A percentile compares a stretch with the other conserved stretches of the same genome.
phyloP scores from a whole-genome alignment of 2,329 filamentous ascomycete species.

The Neoarthrinium moseri region DNA sequence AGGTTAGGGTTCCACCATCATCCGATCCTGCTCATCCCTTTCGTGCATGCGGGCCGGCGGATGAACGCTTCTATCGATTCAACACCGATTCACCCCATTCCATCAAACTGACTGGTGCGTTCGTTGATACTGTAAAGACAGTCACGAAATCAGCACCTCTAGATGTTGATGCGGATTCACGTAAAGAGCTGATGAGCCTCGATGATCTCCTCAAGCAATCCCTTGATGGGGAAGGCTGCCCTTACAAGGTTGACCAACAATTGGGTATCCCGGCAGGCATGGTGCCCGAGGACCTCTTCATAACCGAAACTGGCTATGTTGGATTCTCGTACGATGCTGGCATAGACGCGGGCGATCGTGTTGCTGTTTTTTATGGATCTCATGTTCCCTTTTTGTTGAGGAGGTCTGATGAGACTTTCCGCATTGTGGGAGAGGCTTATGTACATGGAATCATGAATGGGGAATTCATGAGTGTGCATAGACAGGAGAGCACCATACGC shows the following conservation, averaged over 20 bases:
- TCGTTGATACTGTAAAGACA: not conserved
- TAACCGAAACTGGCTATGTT: not conserved
- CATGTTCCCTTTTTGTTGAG: not conserved
- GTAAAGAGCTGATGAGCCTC: not conserved
- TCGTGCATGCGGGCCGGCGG: constrained; percentile 2
- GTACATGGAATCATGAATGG: constrained; percentile 7
- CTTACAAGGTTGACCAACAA: not conserved
- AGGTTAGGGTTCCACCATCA: not conserved
- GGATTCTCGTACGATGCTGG: not conserved
- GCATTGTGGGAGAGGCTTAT: constrained; percentile 2
- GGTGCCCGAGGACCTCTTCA: not conserved
- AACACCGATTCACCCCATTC: not conserved
- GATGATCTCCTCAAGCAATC: not conserved
- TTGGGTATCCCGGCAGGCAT: not conserved
- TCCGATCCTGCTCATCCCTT: not conserved
- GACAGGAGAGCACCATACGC: not conserved
- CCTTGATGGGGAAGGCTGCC: not conserved
- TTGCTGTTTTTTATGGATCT: not conserved
- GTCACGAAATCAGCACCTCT: not conserved
- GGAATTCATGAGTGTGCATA: constrained; percentile 8
- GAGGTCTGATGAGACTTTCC: not conserved
- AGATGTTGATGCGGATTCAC: not conserved
- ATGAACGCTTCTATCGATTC: not conserved
- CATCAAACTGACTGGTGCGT: not conserved
- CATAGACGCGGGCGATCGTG: not conserved